Evolutionary conservation across 768 basidiomycete genomes (phyloP).

Genomic region (Suillus hirtellus): DNA sequence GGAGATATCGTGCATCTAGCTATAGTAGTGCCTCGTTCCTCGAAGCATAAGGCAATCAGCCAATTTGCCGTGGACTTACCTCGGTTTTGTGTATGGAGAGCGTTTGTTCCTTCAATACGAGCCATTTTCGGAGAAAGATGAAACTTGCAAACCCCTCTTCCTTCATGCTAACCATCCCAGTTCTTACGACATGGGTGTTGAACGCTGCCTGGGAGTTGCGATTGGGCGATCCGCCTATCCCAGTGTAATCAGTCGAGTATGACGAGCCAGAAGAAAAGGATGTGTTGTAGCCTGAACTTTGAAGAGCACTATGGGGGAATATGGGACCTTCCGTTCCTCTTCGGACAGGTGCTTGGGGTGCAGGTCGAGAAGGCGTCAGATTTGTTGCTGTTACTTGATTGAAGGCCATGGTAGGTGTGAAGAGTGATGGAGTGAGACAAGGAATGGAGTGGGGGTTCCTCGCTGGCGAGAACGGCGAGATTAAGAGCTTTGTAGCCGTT

Average conservation of each 20-base stretch:
- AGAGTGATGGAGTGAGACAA: slow-evolving; percentile 15
- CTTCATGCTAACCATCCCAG: slow-evolving; percentile 83
- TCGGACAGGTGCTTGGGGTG: slow-evolving; percentile 66
- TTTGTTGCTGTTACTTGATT: slow-evolving; percentile 54
- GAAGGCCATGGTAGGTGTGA: slow-evolving; percentile 43
- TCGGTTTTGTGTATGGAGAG: slow-evolving; percentile 89
- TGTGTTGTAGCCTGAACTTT: slow-evolving; percentile 58
- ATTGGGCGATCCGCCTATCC: slow-evolving; percentile 80
- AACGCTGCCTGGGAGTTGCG: slow-evolving; percentile 40
- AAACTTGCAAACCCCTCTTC: slow-evolving; percentile 93
- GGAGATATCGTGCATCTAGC: neutral
- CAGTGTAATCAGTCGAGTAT: slow-evolving; percentile 68
- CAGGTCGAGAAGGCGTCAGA: slow-evolving; percentile 76
- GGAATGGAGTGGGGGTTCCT: neutral
- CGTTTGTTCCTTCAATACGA: slow-evolving; percentile 78
- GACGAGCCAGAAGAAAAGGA: slow-evolving; percentile 62
- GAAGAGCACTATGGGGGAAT: slow-evolving; percentile 39
- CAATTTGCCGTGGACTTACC: slow-evolving; percentile 47
- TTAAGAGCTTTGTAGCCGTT: neutral
- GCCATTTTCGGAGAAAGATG: slow-evolving; percentile 90
- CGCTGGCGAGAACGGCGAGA: slow-evolving; percentile 10
- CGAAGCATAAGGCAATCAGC: slow-evolving; percentile 4
- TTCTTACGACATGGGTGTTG: slow-evolving; percentile 54
- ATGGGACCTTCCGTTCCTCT: slow-evolving; percentile 41
- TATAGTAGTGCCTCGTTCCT: slow-evolving; percentile 3